phyloP scores from a whole-genome alignment of 1,284 basidiomycete genomes.

The Apiotrichum akiyoshidainum region DNA sequence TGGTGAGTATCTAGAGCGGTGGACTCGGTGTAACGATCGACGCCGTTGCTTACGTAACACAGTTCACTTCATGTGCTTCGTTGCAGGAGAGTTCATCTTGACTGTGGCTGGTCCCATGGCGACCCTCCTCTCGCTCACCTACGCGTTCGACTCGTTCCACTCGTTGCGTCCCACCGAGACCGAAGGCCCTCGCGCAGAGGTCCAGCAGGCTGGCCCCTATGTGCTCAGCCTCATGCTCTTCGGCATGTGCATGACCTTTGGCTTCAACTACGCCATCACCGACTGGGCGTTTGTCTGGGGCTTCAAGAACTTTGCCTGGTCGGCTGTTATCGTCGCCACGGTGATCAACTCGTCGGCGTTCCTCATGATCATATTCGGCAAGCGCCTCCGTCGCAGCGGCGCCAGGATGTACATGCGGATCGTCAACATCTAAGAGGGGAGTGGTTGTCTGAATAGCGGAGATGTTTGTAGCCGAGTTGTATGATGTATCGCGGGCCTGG shows the following conservation, averaged over 20 bases:
- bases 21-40: conserved; percentile 20
- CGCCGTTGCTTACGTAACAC: not conserved
- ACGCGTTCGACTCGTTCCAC: conserved; percentile 23
- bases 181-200: conserved; percentile 18
- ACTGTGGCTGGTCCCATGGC: conserved; percentile 25
- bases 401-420: conserved; percentile 16
- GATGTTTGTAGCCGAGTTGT: no score
- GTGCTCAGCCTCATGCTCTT: conserved; percentile 22
- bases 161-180: conserved; percentile 4
- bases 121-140: conserved; percentile 22
- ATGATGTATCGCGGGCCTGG: no score
- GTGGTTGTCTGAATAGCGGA: no score
- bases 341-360: conserved; percentile 14
- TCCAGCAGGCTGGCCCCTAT: conserved; percentile 19
- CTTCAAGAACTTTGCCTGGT: conserved; percentile 21
- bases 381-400: conserved; percentile 11
- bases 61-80: conserved; percentile 28
- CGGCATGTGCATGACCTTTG: conserved; percentile 19
- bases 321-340: conserved; percentile 9
- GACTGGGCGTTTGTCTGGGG: conserved; percentile 25
- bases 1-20: conserved; percentile 9
- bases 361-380: conserved; percentile 17
- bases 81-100: conserved; percentile 24
- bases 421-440: conserved; percentile 11
- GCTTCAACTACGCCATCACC: conserved; percentile 22